These are phyloP conservation scores for Aspergillus pseudotamarii DNA, from an alignment of 2,329 filamentous ascomycete genomes.

Conservation along the genomic window DNA sequence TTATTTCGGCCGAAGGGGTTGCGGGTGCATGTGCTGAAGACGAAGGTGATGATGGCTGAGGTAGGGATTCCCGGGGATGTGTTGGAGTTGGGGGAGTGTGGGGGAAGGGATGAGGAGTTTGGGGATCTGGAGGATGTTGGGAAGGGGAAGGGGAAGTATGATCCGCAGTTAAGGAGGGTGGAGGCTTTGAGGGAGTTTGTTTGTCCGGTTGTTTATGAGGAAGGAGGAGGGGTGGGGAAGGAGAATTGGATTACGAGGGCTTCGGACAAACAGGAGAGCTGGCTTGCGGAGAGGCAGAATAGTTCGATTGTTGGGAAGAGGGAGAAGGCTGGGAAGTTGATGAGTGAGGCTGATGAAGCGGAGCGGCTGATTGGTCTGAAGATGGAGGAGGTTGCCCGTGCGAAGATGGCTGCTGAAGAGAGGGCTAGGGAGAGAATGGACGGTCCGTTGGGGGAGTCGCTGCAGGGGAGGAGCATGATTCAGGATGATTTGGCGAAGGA, in stretches of 20 bases:
- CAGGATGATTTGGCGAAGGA: slow-evolving; percentile 17
- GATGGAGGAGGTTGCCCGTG: slow-evolving; percentile 11
- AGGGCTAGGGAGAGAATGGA: slow-evolving; percentile 11
- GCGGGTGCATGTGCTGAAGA: slow-evolving; percentile 29
- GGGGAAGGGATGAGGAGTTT: slow-evolving; percentile 6
- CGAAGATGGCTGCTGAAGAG: slow-evolving; percentile 1
- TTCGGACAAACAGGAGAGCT: slow-evolving; percentile 8
- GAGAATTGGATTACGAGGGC: slow-evolving; percentile 15
- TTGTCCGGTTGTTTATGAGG: slow-evolving; percentile 3
- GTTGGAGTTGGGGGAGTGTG: slow-evolving; percentile 7
- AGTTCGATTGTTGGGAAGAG: background rate
- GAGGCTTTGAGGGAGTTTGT: slow-evolving; percentile 12
- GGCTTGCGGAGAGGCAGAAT: slow-evolving; percentile 14
- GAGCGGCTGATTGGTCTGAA: slow-evolving; percentile 7
- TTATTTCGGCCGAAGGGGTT: slow-evolving; percentile 37
- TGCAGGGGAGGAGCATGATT: slow-evolving; percentile 9
- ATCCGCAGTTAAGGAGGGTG: slow-evolving; percentile 14
- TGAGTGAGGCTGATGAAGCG: slow-evolving; percentile 10
- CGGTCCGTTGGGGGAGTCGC: slow-evolving; percentile 17
- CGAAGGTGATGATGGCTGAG: slow-evolving; percentile 24
- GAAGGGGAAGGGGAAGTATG: slow-evolving; percentile 4
- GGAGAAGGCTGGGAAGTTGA: slow-evolving; percentile 8
- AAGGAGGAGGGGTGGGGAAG: background rate
- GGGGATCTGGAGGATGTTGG: background rate
- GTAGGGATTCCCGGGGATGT: slow-evolving; percentile 12